Evolutionary conservation across 495 filamentous ascomycete species (phyloP), one percentile per base, ranked within the genome.

Genomic region (Durotheca rogersii): DNA sequence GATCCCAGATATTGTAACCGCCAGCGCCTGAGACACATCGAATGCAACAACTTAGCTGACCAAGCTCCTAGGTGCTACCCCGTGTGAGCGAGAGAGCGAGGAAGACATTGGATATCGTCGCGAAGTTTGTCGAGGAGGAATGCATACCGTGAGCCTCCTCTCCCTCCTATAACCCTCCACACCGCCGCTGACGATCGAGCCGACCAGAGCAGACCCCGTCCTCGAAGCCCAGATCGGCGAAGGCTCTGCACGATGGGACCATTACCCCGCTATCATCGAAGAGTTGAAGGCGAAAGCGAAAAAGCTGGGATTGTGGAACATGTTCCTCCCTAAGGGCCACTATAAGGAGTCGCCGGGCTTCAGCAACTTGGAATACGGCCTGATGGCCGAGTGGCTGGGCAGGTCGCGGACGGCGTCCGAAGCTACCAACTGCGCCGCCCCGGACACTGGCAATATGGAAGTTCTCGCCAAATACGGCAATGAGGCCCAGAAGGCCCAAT

Each of bases 371-470:
- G 90, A 96, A 67, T 96, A 96, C 61, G 90, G 88, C 2, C 68
- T 96, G 66, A 95, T 95, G 86, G 90, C 90, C 16, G 91, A 95
- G 69, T 82, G 86, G 64, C 72, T 96, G 62, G 91, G 90, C 47
- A 88, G 82, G 72, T 90, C 85, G 41, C 74, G 81, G 61, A 65
- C 82, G 43, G 90, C 88, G 32, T 87, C 86, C 4, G 90, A 96
- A 75, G 90, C 91, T 7, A 88, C 87, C 55, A 96, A 96, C 67
- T 94, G 89, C 63, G 79, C 90, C 19, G 90, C 90, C 9, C 90
- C 90, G 4, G 90, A 96, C 67, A 95, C 90, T 0, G 90, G 90
- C 6, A 96, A 96, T 66, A 95, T 96, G 90, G 90, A 96, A 63
- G 89, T 95, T 23, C 67, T 96, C 42, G 90, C 91, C 60, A 95